phyloP scores from a whole-genome alignment of 192 early-diverging fungal genomes.

The Umbelopsis ramanniana region DNA sequence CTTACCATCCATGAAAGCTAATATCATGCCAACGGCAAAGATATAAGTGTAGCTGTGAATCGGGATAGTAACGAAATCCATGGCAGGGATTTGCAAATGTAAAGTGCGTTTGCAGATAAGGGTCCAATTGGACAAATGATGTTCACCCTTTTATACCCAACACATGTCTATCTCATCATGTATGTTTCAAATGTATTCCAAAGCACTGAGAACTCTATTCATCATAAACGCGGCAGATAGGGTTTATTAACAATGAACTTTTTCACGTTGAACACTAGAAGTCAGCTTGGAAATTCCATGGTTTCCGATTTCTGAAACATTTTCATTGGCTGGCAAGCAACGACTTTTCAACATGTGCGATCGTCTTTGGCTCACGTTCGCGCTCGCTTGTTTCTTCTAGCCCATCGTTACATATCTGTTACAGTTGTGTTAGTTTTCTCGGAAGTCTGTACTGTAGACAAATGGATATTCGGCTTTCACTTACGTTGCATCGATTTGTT shows the following conservation, averaged over 20 bases:
- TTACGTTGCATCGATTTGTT: constrained; percentile 90
- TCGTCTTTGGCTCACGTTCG: background rate
- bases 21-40: constrained; percentile 66
- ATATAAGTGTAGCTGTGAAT: constrained; percentile 63
- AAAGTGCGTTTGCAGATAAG: background rate
- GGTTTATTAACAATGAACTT: constrained; percentile 11
- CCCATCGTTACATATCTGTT: constrained; percentile 8
- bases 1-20: constrained; percentile 67
- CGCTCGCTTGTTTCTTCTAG: background rate
- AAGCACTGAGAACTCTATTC: too few species aligned
- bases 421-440: background rate
- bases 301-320: constrained; percentile 10
- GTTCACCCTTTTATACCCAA: too few species aligned
- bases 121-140: background rate
- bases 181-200: background rate
- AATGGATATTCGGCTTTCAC: constrained; percentile 16
- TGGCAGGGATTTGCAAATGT: background rate
- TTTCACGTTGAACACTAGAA: background rate
- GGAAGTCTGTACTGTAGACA: background rate
- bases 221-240: too few species aligned
- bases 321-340: background rate
- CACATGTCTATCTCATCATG: background rate
- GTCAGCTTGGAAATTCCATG: background rate
- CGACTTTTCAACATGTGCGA: background rate
- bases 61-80: constrained; percentile 12